A percentile compares a stretch with the other conserved stretches of the same genome.
phyloP scores from a whole-genome alignment of 2,329 filamentous ascomycete species.

The Biscogniauxia sp. region DNA sequence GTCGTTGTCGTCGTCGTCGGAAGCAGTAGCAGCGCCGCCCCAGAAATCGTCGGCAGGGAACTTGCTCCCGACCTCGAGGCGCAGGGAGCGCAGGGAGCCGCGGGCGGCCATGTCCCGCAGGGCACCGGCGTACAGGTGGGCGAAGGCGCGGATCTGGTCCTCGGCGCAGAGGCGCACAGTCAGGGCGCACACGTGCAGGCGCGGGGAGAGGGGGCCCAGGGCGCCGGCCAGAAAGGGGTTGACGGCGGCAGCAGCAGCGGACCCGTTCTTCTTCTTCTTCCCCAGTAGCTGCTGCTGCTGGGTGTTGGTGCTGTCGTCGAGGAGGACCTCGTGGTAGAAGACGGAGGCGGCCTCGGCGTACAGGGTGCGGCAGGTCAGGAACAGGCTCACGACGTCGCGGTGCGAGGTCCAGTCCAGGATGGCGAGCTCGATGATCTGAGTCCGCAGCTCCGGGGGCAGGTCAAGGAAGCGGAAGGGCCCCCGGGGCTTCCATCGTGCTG shows the following conservation, averaged over 20 bases:
- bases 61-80: constrained; percentile 21
- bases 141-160: constrained; percentile 21
- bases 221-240: constrained; percentile 20
- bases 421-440: constrained; percentile 20
- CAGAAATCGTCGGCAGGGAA: constrained; percentile 29
- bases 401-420: constrained; percentile 15
- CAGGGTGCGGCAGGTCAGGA: constrained; percentile 21
- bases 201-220: constrained; percentile 20
- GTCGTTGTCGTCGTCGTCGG: too few species aligned
- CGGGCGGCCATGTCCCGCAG: constrained; percentile 25
- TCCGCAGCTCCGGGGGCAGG: constrained; percentile 28
- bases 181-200: constrained; percentile 25
- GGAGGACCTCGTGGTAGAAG: constrained; percentile 26
- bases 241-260: background rate
- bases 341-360: constrained; percentile 28
- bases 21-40: constrained; percentile 10
- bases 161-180: constrained; percentile 23
- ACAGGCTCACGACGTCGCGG: constrained; percentile 20
- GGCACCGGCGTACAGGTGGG: constrained; percentile 16
- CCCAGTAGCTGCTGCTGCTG: too few species aligned
- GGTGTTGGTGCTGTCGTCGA: constrained; percentile 15
- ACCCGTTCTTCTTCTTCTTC: too few species aligned
- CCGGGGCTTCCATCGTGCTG: constrained; percentile 11
- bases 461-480: constrained; percentile 29
- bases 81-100: constrained; percentile 21